Evolutionary conservation across 2,329 filamentous ascomycete genomes (phyloP), one percentile per base, ranked within the genome.

Genomic region (Didymella segeticola): DNA sequence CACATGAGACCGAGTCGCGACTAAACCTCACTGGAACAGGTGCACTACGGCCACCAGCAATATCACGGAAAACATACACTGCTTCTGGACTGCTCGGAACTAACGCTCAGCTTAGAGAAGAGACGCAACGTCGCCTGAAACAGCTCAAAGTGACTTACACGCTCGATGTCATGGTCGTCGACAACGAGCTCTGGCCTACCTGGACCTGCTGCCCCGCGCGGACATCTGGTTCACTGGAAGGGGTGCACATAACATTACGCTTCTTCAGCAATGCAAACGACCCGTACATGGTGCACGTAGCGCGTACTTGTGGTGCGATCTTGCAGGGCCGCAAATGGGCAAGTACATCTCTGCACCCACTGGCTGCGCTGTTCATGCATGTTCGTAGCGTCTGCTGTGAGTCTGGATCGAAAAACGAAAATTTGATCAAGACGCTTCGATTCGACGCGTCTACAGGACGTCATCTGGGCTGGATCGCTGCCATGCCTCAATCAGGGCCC

Each of bases 121-220:
- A 54, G 19, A 49, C 45, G 4, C 9, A 49, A 2, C 17, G 22
- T 10, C 43, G 51, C 20, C 17, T 49, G 17, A 17, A 15, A 25
- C 39, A 29, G 14, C 45, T 54, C 30, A 26, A 26, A 6, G 2
- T 34, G 15, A 10, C 45, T 17, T 54, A 49, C 8, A 39, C 39
- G 1, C 45, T 54, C 15, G 51, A 54, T 25, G 51, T 54, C 9
- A 54, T 54, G 45, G 33, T 54, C 4, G 39, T 45, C n/a, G 45
- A 46, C 23, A 34, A 49, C 17, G 51, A 54, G 27, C 39, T 54
- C 14, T 54, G 45, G 51, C 51, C 51, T 12, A 54, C 45, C 22
- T 54, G 51, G 51, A 54, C 39, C 11, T 54, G 45, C 27, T 54
- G 51, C 12, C 51, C 51, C n/a, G 15, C 19, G 8, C 51, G 45